Base-by-base conservation (phyloP, 768 basidiomycete species). In the Amanita molliuscula region DNA sequence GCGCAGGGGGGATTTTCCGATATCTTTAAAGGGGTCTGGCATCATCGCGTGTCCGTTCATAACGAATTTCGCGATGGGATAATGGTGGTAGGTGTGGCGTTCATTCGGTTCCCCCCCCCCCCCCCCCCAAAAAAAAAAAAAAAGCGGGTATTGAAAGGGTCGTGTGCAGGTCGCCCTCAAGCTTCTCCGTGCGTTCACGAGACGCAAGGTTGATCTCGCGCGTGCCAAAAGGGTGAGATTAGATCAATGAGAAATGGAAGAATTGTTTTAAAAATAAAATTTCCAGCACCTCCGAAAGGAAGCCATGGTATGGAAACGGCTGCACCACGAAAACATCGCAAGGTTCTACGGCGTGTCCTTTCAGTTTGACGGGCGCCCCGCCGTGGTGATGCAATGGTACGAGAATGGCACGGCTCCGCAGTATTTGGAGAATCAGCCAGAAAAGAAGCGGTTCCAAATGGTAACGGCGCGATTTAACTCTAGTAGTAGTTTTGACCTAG, bases 381-480 rank as follows among this genome's bases (percentile, higher is more conserved):
- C 71, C 58, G 26, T 76, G 62, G 69, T 73, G 55, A 65, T 64
- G 65, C 54, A 67, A 63, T 55, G 73, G 74, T 55, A 73, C 63
- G 47, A 64, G 20, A 57, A 61, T 29, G 63, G 62, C 15, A 62
- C 49, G 20, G 60, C 59, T 5, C 43, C 56, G 3, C 47, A 54
- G 20, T 64, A 63, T 48, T 37, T 65, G 29, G 23, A 46, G 25
- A 45, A 38, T 42, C 48, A 56, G 33, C 56, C 50, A 4, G 46
- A 52, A 23, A 50, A 40, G 6, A 53, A 59, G 41, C 51, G 54
- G 18, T 25, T 59, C 34, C 25, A 5, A n/a, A 45, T 64, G 52
- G 61, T 63, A 51, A 41, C 18, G 25, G 9, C 11, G 13, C 10
- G n/a, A 21, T 15, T 15, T 33, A 31, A 31, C 31, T n/a, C n/a